Conservation (phyloP, 2,329 filamentous ascomycete species). For the Exophiala sp. region DNA sequence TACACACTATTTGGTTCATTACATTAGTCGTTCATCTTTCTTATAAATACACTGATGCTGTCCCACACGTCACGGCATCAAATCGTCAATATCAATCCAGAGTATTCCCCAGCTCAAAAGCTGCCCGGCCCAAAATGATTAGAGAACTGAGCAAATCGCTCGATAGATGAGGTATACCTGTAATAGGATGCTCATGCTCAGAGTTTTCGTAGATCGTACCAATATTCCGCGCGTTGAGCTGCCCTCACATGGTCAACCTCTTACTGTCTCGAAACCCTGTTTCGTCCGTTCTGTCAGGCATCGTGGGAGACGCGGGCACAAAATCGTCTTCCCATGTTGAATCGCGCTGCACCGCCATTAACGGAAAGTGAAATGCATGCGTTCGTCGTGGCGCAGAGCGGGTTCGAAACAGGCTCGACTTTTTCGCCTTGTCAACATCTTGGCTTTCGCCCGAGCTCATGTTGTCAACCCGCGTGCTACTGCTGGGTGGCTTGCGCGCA, state of each 20-base stretch:
- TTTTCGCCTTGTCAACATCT: slow-evolving; percentile 7
- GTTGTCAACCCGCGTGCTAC: slow-evolving; percentile 2
- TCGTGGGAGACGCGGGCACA: slow-evolving; percentile 6
- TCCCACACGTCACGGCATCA: no score
- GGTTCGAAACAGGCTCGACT: slow-evolving; percentile 20
- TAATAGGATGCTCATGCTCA: no score
- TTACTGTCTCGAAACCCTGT: slow-evolving; percentile 12
- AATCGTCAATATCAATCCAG: no score
- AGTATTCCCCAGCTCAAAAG: no score
- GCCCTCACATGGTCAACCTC: slow-evolving; percentile 19
- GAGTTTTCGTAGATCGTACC: no score
- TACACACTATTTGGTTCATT: no score
- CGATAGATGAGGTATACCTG: no score
- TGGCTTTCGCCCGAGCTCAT: slow-evolving; percentile 21
- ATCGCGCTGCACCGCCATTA: slow-evolving; percentile 8
- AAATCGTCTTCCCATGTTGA: slow-evolving; percentile 11
- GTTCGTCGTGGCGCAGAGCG: slow-evolving; percentile 15
- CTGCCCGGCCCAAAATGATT: no score
- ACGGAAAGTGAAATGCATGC: slow-evolving; percentile 17
- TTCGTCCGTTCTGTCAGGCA: slow-evolving; percentile 5
- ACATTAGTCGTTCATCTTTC: no score
- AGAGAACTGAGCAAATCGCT: no score
- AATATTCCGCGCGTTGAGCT: not conserved
- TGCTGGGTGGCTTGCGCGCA: slow-evolving; percentile 22
- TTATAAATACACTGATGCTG: no score